A percentile compares a stretch with the other conserved stretches of the same genome.
Evolutionary conservation across 2,329 filamentous ascomycete genomes (phyloP).

Genomic region (Colletotrichum endophyticum): DNA sequence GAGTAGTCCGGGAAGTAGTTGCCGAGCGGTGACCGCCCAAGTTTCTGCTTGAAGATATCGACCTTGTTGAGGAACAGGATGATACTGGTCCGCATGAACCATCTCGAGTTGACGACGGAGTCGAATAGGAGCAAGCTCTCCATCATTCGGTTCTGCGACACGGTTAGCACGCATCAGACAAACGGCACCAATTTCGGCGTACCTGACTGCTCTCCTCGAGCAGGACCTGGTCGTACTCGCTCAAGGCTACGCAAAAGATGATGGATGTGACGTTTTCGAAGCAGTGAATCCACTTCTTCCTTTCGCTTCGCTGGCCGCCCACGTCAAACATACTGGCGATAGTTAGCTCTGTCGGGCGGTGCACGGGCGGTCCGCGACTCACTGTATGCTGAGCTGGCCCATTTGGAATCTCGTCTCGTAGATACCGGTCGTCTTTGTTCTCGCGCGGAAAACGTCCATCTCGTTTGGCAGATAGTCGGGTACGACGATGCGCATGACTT

Average conservation of each 20-base stretch:
- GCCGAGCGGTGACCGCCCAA: constrained; percentile 84
- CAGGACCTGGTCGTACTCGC: constrained; percentile 97
- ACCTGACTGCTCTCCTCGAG: constrained; percentile 98
- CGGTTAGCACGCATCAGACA: constrained; percentile 21
- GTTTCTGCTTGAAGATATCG: constrained; percentile 95
- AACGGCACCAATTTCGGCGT: constrained; percentile 32
- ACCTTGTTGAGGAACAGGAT: constrained; percentile 99
- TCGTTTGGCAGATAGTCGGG: constrained; percentile 91
- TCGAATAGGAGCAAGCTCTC: constrained; percentile 96
- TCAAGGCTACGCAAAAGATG: constrained; percentile 97
- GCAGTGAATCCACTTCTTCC: constrained; percentile 99
- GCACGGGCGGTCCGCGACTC: constrained; percentile 40
- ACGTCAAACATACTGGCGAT: constrained; percentile 95
- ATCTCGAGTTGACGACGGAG: constrained; percentile 97
- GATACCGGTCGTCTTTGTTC: constrained; percentile 98
- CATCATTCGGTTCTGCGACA: constrained; percentile 93
- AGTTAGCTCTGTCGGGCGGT: neutral
- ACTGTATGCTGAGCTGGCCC: constrained; percentile 99
- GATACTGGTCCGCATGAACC: constrained; percentile 99
- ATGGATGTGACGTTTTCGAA: constrained; percentile 99
- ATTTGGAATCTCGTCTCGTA: constrained; percentile 99
- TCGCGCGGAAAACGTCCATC: constrained; percentile 90
- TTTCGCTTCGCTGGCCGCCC: constrained; percentile 92
- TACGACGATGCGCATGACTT: constrained; percentile 82
- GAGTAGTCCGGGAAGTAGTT: constrained; percentile 99